Conservation (phyloP, 208 protist species). For the Leishmania lainsoni region DNA sequence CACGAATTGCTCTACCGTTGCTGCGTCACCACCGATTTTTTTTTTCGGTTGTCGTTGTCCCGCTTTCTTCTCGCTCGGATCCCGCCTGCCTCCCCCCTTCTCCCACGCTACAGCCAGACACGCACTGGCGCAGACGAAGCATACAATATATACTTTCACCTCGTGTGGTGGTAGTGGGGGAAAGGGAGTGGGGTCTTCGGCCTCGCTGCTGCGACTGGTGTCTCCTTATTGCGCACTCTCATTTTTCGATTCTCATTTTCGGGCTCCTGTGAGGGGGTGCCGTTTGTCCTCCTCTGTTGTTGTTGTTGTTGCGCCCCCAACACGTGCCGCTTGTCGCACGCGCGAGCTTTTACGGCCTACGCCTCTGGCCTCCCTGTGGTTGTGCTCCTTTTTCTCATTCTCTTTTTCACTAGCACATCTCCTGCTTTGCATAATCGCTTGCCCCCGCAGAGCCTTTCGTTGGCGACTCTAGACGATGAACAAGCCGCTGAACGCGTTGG, state of each 20-base stretch:
- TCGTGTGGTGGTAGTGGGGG: not conserved
- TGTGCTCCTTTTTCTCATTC: not conserved
- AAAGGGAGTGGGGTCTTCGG: not conserved
- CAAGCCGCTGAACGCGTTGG: conserved; percentile 73
- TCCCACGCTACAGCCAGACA: not conserved
- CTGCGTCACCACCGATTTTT: not conserved
- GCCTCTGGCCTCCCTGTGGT: conserved; percentile 2
- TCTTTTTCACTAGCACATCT: not conserved
- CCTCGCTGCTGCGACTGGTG: not conserved
- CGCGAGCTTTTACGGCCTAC: not conserved
- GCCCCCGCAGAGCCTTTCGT: not conserved
- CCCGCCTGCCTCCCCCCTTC: not conserved
- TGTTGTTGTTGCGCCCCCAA: no score
- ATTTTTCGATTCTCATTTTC: not conserved
- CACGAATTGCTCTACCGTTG: not conserved
- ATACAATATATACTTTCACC: not conserved
- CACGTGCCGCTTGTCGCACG: not conserved
- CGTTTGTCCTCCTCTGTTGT: not conserved
- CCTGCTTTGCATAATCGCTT: not conserved
- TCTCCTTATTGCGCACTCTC: not conserved
- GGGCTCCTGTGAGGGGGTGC: no score
- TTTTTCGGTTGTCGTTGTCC: not conserved
- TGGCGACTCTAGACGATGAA: conserved; percentile 13
- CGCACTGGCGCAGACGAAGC: not conserved
- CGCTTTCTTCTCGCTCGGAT: not conserved